phyloP scores from a whole-genome alignment of 495 filamentous ascomycete genomes.

The Penicillium malachiteum region DNA sequence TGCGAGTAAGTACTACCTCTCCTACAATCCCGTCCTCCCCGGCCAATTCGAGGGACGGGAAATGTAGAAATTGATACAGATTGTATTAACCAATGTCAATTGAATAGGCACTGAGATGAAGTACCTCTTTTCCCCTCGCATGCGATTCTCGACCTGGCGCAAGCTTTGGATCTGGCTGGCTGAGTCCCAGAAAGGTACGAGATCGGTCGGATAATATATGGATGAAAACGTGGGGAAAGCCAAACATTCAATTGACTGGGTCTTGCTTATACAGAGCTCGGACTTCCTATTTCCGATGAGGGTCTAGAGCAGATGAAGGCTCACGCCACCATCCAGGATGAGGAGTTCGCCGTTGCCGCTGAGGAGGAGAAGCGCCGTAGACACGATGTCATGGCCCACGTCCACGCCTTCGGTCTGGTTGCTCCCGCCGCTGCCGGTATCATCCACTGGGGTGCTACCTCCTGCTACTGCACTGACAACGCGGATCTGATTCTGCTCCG shows the following conservation, averaged over 20 bases:
- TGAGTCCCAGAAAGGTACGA: conserved; percentile 70
- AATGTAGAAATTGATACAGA: conserved; percentile 3
- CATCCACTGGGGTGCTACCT: conserved; percentile 77
- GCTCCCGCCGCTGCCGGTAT: conserved; percentile 83
- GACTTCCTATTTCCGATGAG: conserved; percentile 62
- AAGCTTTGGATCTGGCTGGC: conserved; percentile 81
- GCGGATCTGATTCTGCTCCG: conserved; percentile 83
- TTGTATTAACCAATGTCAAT: conserved; percentile 7
- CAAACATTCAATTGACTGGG: conserved; percentile 27
- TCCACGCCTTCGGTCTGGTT: conserved; percentile 68
- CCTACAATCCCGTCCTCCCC: conserved; percentile 2
- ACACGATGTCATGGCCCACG: conserved; percentile 72
- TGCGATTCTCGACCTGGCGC: conserved; percentile 73
- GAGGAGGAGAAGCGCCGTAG: conserved; percentile 78
- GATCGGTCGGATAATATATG: conserved; percentile 2
- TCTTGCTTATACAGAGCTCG: conserved; percentile 41
- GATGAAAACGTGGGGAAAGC: conserved; percentile 2
- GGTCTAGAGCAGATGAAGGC: conserved; percentile 73
- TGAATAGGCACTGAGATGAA: conserved; percentile 48
- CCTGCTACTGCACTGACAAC: conserved; percentile 77
- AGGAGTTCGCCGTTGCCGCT: conserved; percentile 72
- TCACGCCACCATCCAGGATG: conserved; percentile 70
- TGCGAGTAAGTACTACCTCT: conserved; percentile 51
- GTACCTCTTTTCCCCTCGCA: conserved; percentile 67
- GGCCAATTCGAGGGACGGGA: conserved; percentile 11